Conservation (phyloP, 495 filamentous ascomycete species). For the Melanomma pulvis-pyrius region DNA sequence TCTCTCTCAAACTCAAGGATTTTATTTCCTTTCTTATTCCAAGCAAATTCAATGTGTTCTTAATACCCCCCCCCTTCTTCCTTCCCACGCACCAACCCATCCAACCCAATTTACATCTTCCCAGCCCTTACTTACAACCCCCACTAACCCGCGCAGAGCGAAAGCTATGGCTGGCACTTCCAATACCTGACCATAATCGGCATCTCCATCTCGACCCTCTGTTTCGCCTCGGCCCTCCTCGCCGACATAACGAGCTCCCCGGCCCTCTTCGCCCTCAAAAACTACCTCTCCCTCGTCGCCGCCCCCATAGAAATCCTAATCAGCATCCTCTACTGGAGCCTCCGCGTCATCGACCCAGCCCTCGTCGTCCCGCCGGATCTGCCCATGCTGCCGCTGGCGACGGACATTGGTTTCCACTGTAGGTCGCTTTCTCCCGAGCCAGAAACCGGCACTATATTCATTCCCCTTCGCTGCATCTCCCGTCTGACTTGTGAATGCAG, state of each 20-base stretch:
- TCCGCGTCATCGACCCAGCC: slow-evolving; percentile 66
- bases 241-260: slow-evolving; percentile 72
- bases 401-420: slow-evolving; percentile 77
- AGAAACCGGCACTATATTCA: too few relatives aligned
- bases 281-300: slow-evolving; percentile 68
- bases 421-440: too few relatives aligned
- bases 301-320: slow-evolving; percentile 82
- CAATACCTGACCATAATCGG: slow-evolving; percentile 84
- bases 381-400: slow-evolving; percentile 37
- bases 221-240: slow-evolving; percentile 70
- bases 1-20: too few relatives aligned
- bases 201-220: slow-evolving; percentile 66
- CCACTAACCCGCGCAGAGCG: slow-evolving; percentile 49
- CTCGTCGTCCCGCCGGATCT: slow-evolving; percentile 49
- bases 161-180: slow-evolving; percentile 79
- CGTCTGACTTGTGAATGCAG: too few relatives aligned
- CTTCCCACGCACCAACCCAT: slow-evolving; percentile 2
- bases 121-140: neutral
- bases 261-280: slow-evolving; percentile 72
- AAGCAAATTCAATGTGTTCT: neutral
- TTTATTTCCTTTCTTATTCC: neutral
- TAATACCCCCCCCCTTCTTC: neutral
- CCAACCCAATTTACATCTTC: slow-evolving; percentile 39
- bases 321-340: slow-evolving; percentile 81
- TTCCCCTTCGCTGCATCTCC: too few relatives aligned